These are phyloP conservation scores for Metarhizium guizhouense DNA, from an alignment of 2,329 filamentous ascomycete species.

Conservation along the genomic window DNA sequence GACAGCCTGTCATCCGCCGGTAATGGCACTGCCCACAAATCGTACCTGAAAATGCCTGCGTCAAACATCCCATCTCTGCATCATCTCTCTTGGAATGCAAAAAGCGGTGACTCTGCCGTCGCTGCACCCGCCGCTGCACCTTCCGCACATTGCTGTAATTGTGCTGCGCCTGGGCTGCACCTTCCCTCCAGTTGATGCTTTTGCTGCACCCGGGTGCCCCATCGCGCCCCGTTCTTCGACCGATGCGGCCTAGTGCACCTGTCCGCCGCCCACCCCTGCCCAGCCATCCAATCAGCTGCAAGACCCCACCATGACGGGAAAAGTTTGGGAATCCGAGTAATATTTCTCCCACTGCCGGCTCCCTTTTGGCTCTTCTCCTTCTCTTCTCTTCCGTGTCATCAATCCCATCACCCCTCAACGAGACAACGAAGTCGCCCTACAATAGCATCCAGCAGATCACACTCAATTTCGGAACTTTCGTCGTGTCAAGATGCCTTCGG, in stretches of 20 bases:
- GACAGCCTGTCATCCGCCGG: too few relatives aligned
- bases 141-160: not conserved
- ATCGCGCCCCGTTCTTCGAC: not conserved
- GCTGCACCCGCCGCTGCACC: too few relatives aligned
- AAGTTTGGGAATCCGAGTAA: slow-evolving; percentile 10
- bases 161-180: not conserved
- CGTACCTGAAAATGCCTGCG: too few relatives aligned
- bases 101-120: slow-evolving; percentile 1
- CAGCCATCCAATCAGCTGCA: slow-evolving; percentile 11
- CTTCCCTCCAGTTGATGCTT: not conserved
- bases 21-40: too few relatives aligned
- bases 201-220: not conserved
- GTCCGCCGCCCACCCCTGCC: slow-evolving; percentile 1
- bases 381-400: slow-evolving; percentile 21
- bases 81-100: not conserved
- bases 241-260: slow-evolving; percentile 6
- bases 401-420: slow-evolving; percentile 20
- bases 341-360: slow-evolving; percentile 10
- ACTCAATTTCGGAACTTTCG: slow-evolving; percentile 47
- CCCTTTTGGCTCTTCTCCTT: slow-evolving; percentile 12
- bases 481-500: slow-evolving; percentile 65
- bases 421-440: slow-evolving; percentile 59
- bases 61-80: not conserved
- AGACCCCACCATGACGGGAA: slow-evolving; percentile 13
- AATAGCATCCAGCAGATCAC: slow-evolving; percentile 23